Conservation (phyloP, 257 asterid genomes). For the Phtheirospermum japonicum region DNA sequence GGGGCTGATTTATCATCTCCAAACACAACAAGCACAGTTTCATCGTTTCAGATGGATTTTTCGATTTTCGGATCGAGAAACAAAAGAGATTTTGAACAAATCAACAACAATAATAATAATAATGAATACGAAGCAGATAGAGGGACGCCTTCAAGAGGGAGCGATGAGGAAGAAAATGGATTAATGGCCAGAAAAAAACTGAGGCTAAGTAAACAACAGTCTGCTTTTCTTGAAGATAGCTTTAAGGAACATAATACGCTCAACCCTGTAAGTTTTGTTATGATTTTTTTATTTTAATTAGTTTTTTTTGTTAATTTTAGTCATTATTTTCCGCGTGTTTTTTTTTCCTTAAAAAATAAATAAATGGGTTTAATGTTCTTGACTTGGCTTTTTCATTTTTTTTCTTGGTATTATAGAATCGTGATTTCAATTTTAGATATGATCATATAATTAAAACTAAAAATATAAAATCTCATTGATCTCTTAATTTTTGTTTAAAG, state of each 20-base stretch:
- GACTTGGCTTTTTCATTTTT: too few species aligned
- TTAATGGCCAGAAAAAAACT: slow-evolving; percentile 55
- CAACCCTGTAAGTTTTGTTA: slow-evolving; percentile 60
- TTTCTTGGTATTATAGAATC: too few species aligned
- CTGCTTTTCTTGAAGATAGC: slow-evolving; percentile 89
- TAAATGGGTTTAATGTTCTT: too few species aligned
- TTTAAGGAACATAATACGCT: slow-evolving; percentile 88
- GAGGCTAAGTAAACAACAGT: slow-evolving; percentile 74
- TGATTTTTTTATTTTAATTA: background rate
- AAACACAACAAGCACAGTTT: slow-evolving; percentile 34
- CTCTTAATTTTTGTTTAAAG: too few species aligned
- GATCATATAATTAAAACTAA: too few species aligned
- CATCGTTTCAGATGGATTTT: slow-evolving; percentile 63
- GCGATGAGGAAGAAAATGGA: slow-evolving; percentile 69
- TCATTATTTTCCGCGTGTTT: too few species aligned
- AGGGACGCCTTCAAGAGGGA: slow-evolving; percentile 51
- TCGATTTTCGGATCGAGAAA: slow-evolving; percentile 30
- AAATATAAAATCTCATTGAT: too few species aligned
- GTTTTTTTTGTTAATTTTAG: background rate
- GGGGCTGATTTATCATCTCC: slow-evolving; percentile 16
- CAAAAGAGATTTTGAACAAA: slow-evolving; percentile 39
- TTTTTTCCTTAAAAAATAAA: too few species aligned
- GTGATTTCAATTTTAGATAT: too few species aligned
- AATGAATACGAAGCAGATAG: slow-evolving; percentile 31
- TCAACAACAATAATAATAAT: background rate